Percentiles rank a stretch among this genome's conserved stretches.
Evolutionary conservation across 805 yeast species (phyloP).

Genomic region (Saccharomycopsis fibuligera): DNA sequence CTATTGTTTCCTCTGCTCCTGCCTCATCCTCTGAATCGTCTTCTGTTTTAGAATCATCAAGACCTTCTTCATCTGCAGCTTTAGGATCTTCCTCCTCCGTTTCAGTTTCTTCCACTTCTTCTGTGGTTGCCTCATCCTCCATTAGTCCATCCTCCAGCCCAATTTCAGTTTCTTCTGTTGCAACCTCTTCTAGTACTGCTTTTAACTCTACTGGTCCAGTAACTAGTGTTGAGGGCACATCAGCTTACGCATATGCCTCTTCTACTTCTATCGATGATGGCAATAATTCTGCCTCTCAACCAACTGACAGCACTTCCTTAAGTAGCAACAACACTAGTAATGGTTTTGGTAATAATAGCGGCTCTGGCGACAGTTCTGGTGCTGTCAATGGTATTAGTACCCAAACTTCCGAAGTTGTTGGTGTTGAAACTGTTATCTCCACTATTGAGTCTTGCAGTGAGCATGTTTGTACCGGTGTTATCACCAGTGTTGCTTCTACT

Average conservation of each 20-base stretch:
- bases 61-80: conserved; percentile 4
- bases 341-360: conserved; percentile 5
- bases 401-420: conserved; percentile 3
- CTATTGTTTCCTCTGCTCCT: background rate
- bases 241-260: conserved; percentile 1
- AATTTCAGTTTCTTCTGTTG: conserved; percentile 1
- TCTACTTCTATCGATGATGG: conserved; percentile 11
- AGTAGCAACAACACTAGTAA: conserved; percentile 1
- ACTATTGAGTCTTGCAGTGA: too few relatives aligned
- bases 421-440: too few relatives aligned
- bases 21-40: background rate
- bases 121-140: too few relatives aligned
- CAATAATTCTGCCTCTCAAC: conserved; percentile 1
- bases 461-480: too few relatives aligned
- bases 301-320: conserved; percentile 1
- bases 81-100: conserved; percentile 3
- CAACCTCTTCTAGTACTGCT: conserved; percentile 11
- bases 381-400: conserved; percentile 1
- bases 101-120: background rate
- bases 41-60: conserved; percentile 3
- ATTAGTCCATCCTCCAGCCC: background rate
- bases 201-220: conserved; percentile 8
- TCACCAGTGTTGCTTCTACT: too few relatives aligned
- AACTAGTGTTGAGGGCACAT: background rate
- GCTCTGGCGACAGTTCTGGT: conserved; percentile 1